Base-by-base conservation (phyloP, 495 filamentous ascomycete species). In the Daldinia vernicosa region DNA sequence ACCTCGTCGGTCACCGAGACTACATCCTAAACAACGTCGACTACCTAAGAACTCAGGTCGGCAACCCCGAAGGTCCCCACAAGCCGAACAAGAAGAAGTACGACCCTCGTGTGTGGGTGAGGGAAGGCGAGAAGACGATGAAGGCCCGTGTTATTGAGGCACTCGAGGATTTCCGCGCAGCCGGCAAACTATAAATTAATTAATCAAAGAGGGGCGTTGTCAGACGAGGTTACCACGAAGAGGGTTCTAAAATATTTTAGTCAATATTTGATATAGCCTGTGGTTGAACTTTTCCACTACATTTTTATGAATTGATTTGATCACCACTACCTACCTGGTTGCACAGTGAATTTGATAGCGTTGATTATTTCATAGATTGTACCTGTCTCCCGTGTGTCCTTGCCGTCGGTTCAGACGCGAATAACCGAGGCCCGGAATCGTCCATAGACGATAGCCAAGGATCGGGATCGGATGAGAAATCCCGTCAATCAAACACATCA, bases 21-120 rank as follows among this genome's bases (percentile, higher is more conserved):
- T 98, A 94, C 85, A 85, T 98, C 72, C 82, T 92, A 69, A 91
- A 88, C 75, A 98, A 98, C 87, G 94, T 97, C 87, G 94, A 98
- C 68, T 98, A 98, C 86, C 79, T 99, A 70, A 82, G 85, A 83
- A 84, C 84, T 33, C 88, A 90, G 71, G 91, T 98, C 75, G 95
- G 96, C 75, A 98, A 98, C 87, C 95, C 96, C 54, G 94, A 98
- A 26, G 96, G 95, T 60, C 86, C 87, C 26, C 92, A 95, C 84
- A 98, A 98, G 89, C 95, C 95, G 73, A 98, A 99, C 88, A 99
- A 99, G 91, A 98, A 97, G 87, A 95, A 87, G 89, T 98, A 95
- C 82, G 95, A 98, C 70, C 83, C 81, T 22, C 79, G 84, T 56
- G 90, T 92, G 72, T 93, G 91, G 91, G 91, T 98, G 52, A 91